phyloP scores from a whole-genome alignment of 2,329 filamentous ascomycete genomes.

The Sarocladiaceae sp. region DNA sequence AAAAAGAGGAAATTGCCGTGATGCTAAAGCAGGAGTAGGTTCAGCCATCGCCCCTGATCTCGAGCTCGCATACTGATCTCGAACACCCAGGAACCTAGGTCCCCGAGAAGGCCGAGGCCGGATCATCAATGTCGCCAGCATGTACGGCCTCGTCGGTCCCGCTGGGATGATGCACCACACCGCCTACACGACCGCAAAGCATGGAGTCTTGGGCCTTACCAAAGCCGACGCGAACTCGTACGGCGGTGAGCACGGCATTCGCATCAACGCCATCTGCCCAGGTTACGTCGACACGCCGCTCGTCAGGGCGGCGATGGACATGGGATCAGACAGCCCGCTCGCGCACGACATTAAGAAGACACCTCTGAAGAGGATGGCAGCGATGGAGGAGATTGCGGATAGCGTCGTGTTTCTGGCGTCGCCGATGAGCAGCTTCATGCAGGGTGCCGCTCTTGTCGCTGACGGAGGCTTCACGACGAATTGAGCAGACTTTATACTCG shows the following conservation, averaged over 20 bases:
- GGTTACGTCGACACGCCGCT: conserved; percentile 40
- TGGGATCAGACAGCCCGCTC: conserved; percentile 22
- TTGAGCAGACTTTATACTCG: too few species aligned
- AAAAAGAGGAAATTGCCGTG: conserved; percentile 42
- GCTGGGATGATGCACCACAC: conserved; percentile 29
- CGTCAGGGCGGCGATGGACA: conserved; percentile 19
- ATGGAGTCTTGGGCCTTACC: conserved; percentile 47
- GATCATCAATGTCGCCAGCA: conserved; percentile 49
- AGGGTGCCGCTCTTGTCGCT: conserved; percentile 38
- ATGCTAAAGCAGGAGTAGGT: conserved; percentile 45
- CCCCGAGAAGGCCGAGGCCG: conserved; percentile 35
- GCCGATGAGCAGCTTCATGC: conserved; percentile 46
- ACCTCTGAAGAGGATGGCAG: conserved; percentile 39
- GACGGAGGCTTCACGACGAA: conserved; percentile 37
- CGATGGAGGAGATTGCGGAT: conserved; percentile 48
- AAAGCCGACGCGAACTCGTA: conserved; percentile 48
- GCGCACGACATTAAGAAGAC: conserved; percentile 35
- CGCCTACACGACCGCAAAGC: conserved; percentile 46
- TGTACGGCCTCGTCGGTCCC: conserved; percentile 41
- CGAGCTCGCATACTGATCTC: background rate
- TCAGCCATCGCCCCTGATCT: background rate
- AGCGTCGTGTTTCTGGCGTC: conserved; percentile 44
- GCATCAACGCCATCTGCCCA: conserved; percentile 57
- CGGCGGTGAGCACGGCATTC: conserved; percentile 41
- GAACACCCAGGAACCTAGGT: conserved; percentile 24